Evolutionary conservation across 75 land plant species (phyloP), one percentile per base, ranked within the genome.

Genomic region (Sequoiadendron giganteum): DNA sequence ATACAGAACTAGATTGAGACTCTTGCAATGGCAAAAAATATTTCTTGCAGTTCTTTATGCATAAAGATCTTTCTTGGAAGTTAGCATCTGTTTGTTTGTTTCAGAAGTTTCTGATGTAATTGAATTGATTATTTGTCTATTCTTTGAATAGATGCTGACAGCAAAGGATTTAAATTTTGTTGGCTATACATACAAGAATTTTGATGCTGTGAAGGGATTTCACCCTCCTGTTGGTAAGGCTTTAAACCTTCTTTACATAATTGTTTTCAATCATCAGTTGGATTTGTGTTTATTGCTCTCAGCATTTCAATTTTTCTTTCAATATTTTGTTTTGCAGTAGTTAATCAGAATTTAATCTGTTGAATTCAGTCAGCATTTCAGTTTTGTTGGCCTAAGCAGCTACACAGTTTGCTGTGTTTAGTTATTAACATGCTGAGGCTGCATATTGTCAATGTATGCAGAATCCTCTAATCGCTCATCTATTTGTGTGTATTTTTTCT

Each of bases 161-260:
- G 92, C 94, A 11, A 91, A 95, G 88, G 96, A 95, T 85, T 84
- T 94, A 21, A 95, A 89, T 88, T 95, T 95, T 94, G 96, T 94
- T 85, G 96, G 96, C 2, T 95, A 95, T 77, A 95, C 96, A 16
- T 95, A 94, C 89, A 95, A 93, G 89, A 94, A 95, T 49, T 95
- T 93, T 91, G 95, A 94, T 48, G 95, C 95, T 88, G 90, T 94
- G 45, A 94, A 94, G 92, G 93, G 91, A 14, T 39, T 89, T 43
- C 90, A 48, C n/a, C 85, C 82, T 68, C 38, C 88, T 49, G 40
- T 80, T 36, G 92, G 92, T 94, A 91, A 86, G 90, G 0, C 21
- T 49, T n/a, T 85, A 28, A 15, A 45, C 36, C 42, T 86, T 78
- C 5, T 77, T 77, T 36, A 36, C 19, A 19, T 34, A 40, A 25